Percentiles rank a stretch among this genome's conserved stretches.
Conservation (phyloP, 306 rosid species). For the Trifolium subterraneum region DNA sequence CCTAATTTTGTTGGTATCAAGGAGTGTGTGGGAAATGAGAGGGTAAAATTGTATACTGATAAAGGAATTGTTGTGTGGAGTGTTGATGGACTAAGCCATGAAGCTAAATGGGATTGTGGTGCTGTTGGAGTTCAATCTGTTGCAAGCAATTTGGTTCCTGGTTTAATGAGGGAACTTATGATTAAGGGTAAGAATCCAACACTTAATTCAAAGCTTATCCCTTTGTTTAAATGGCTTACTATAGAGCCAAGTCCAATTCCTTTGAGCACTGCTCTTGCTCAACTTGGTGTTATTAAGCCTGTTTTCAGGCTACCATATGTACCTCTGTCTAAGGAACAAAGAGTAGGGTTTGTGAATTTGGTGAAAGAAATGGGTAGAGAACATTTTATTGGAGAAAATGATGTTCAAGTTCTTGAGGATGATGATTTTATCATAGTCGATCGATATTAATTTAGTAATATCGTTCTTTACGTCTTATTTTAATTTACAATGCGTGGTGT, state of each 20-base stretch:
- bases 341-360: constrained; percentile 69
- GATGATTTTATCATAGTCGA: constrained; percentile 44
- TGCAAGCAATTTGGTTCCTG: constrained; percentile 72
- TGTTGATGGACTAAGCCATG: constrained; percentile 72
- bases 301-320: constrained; percentile 86
- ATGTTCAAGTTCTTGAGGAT: constrained; percentile 63
- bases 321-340: constrained; percentile 66
- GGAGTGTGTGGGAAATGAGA: constrained; percentile 77
- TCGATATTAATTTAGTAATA: constrained; percentile 7
- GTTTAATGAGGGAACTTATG: constrained; percentile 68
- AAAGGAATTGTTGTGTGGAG: constrained; percentile 79
- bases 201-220: constrained; percentile 60
- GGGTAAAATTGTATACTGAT: constrained; percentile 60
- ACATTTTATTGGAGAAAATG: constrained; percentile 68
- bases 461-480: neutral
- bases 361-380: constrained; percentile 67
- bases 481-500: constrained; percentile 7
- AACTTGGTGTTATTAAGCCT: constrained; percentile 79
- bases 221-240: constrained; percentile 67
- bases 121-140: constrained; percentile 83
- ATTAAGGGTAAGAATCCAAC: constrained; percentile 58
- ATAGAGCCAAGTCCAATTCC: constrained; percentile 67
- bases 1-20: constrained; percentile 79
- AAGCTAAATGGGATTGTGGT: constrained; percentile 87
- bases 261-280: constrained; percentile 73